Percentiles rank a stretch among this genome's conserved stretches.
Conservation (phyloP, 306 rosid species). For the Inga laurina region DNA sequence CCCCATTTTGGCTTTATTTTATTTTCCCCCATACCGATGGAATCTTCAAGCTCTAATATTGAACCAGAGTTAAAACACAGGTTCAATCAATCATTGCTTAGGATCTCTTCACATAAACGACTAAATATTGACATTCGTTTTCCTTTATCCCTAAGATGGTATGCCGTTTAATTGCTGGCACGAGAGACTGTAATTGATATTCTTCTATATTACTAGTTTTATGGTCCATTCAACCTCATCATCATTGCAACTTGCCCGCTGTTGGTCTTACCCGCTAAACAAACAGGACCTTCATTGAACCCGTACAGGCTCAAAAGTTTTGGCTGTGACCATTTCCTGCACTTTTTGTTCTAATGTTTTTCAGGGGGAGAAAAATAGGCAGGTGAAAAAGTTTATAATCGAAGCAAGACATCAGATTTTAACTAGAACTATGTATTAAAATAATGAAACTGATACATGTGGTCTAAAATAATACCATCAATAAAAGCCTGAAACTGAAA, state of each 20-base stretch:
- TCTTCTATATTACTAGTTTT: neutral
- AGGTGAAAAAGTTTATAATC: neutral
- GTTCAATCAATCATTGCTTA: conserved; percentile 30
- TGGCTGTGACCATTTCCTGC: neutral
- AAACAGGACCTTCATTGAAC: neutral
- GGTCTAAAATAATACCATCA: neutral
- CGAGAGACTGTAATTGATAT: conserved; percentile 2
- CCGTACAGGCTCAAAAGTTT: neutral
- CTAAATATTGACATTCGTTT: neutral
- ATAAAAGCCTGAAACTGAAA: neutral
- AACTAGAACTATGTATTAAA: neutral
- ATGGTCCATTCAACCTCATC: neutral
- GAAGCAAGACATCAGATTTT: neutral
- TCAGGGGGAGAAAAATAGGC: neutral
- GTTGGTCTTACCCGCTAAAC: neutral
- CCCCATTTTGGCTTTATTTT: neutral
- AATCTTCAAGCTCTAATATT: conserved; percentile 10
- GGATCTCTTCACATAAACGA: conserved; percentile 24
- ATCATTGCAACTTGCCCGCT: neutral
- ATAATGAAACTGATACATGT: neutral
- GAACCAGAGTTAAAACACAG: conserved; percentile 26
- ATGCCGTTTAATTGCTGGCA: conserved; percentile 19
- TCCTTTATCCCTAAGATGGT: neutral
- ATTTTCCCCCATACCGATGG: neutral
- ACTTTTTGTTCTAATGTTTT: neutral